phyloP scores from a whole-genome alignment of 78 protist genomes.

The Fonticula alba region DNA sequence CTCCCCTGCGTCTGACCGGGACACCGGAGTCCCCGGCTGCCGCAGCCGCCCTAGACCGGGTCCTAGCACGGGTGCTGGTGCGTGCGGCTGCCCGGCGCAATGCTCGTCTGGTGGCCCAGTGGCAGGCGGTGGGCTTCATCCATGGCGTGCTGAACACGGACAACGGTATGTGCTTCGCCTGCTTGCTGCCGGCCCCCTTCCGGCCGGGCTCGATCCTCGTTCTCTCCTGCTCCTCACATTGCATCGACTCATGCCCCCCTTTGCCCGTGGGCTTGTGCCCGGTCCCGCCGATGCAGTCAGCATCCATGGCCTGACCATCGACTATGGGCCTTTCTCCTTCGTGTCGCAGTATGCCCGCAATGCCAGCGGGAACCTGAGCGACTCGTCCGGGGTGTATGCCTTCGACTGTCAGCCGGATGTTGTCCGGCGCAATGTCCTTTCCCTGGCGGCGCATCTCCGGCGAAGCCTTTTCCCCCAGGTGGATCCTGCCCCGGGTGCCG shows the following conservation, averaged over 20 bases:
- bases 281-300: too few species aligned
- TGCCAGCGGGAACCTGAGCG: neutral
- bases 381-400: slow-evolving; percentile 16
- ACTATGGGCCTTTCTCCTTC: slow-evolving; percentile 52
- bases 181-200: neutral
- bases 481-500: too few species aligned
- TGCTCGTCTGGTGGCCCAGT: slow-evolving; percentile 34
- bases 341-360: slow-evolving; percentile 14
- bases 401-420: neutral
- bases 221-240: neutral
- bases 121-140: slow-evolving; percentile 33
- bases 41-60: too few species aligned
- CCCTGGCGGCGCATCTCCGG: neutral
- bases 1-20: too few species aligned
- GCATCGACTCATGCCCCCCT: neutral
- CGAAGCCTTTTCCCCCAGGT: too few species aligned
- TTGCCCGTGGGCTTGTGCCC: too few species aligned
- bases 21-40: too few species aligned
- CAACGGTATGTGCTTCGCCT: slow-evolving; percentile 7
- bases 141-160: slow-evolving; percentile 53
- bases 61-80: too few species aligned
- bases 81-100: too few species aligned
- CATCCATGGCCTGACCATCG: slow-evolving; percentile 41
- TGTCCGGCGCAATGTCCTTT: neutral
- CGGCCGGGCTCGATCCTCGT: too few species aligned